Conservation (phyloP, 2,329 filamentous ascomycete species). For the Penicillium sp. region DNA sequence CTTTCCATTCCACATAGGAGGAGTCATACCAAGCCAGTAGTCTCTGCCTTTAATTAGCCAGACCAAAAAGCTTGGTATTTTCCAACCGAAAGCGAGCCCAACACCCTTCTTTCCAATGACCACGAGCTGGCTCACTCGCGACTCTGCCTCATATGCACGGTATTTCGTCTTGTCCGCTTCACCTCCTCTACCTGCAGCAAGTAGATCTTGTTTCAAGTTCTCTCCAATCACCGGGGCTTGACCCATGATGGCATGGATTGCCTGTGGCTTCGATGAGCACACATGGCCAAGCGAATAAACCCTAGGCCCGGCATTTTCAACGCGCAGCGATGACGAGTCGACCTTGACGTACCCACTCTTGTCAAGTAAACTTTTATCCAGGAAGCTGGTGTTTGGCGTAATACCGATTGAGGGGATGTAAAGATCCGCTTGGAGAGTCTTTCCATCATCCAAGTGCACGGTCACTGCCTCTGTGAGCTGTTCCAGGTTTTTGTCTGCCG, state of each 20-base stretch:
- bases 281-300: slow-evolving; percentile 50
- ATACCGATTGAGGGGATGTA: slow-evolving; percentile 48
- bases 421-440: slow-evolving; percentile 40
- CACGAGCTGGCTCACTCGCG: slow-evolving; percentile 45
- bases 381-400: slow-evolving; percentile 40
- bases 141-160: slow-evolving; percentile 41
- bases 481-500: slow-evolving; percentile 8
- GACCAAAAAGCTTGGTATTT: slow-evolving; percentile 43
- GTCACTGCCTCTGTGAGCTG: slow-evolving; percentile 25
- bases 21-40: slow-evolving; percentile 51
- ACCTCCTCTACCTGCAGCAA: slow-evolving; percentile 26
- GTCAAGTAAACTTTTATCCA: slow-evolving; percentile 27
- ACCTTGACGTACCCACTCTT: slow-evolving; percentile 38
- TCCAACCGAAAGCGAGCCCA: slow-evolving; percentile 42
- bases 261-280: slow-evolving; percentile 37
- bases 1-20: slow-evolving; percentile 48
- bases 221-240: slow-evolving; percentile 43
- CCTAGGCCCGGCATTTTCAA: slow-evolving; percentile 31
- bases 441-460: slow-evolving; percentile 39
- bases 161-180: slow-evolving; percentile 19
- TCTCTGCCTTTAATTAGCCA: slow-evolving; percentile 51
- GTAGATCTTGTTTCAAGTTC: slow-evolving; percentile 49
- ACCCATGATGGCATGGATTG: slow-evolving; percentile 40
- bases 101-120: slow-evolving; percentile 48
- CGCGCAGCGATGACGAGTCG: slow-evolving; percentile 35